Base-by-base conservation (phyloP, 768 basidiomycete species). In the Tremella yokohamensis region DNA sequence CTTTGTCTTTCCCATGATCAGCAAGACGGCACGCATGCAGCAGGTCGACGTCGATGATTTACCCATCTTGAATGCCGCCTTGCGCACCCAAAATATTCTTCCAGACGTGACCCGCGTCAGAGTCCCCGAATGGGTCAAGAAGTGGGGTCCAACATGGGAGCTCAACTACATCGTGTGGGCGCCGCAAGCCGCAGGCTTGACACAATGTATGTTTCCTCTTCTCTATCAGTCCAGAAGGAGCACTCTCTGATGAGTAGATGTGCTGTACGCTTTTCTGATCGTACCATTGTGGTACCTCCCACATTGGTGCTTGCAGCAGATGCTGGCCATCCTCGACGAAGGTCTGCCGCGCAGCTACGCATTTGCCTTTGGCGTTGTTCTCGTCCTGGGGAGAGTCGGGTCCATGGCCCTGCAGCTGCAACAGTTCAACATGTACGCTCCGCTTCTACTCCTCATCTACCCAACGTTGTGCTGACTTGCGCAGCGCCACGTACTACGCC, bases 41-140 rank as follows among this genome's bases (percentile, higher is more conserved):
- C 65, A 67, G 49, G 57, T 63, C 4, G 67, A 69, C 40, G 57
- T 72, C 2, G 53, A 62, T 15, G 68, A 72, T 52, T 45, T 72
- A 3, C 67, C 70, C 1, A 59, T 57, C 12, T 15, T 52, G 15
- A 57, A 47, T 7, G 47, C 56, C 1, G 48, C 61, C 24, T 40
- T 66, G 7, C 45, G 61, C n/a, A 57, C 65, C 7, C 65, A 69
- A 40, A 58, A 58, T 26, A 56, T 66, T 13, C 45, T 60, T 15
- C 50, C 22, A 16, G 63, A 66, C 13, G 49, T 56, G 7, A 52
- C 61, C 29, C 11, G 25, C n/a, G 39, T 45, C 29, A 25, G 6
- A 56, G 24, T 29, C 44, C 26, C 24, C 20, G 24, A 19, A 19
- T 60, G 57, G 57, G 19, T 34, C 52, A 38, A 51, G 37, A 25